Evolutionary conservation across 1,139 yeast genomes (phyloP).

Genomic region (Nematodospora anomalae): DNA sequence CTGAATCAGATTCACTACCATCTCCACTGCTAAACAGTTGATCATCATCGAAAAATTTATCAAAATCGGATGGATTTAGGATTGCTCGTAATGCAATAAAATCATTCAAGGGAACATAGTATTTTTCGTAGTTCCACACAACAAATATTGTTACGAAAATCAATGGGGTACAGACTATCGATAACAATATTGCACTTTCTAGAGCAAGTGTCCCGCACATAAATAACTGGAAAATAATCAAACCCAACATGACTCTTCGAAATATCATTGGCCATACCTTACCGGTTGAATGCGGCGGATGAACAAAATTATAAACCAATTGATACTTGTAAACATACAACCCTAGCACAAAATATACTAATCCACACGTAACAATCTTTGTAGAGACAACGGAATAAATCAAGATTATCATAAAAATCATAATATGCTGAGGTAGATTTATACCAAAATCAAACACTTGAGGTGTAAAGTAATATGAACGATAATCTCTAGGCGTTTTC

Average conservation of each 20-base stretch:
- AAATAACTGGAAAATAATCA: conserved; percentile 59
- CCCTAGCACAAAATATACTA: conserved; percentile 60
- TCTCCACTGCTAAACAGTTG: conserved; percentile 12
- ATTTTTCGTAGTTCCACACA: conserved; percentile 57
- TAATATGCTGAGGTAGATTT: conserved; percentile 63
- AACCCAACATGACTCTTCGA: conserved; percentile 59
- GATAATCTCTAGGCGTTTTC: conserved; percentile 61
- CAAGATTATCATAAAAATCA: conserved; percentile 60
- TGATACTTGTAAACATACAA: conserved; percentile 68
- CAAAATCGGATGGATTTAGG: conserved; percentile 43
- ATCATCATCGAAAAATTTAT: conserved; percentile 43
- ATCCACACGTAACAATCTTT: conserved; percentile 61
- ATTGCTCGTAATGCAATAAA: conserved; percentile 67
- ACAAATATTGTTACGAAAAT: conserved; percentile 50
- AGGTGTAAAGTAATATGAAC: conserved; percentile 63
- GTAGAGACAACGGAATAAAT: conserved; percentile 69
- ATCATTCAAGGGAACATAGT: conserved; percentile 57
- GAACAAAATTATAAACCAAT: conserved; percentile 63
- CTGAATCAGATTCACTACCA: conserved; percentile 7
- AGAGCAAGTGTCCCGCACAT: conserved; percentile 71
- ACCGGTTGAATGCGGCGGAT: conserved; percentile 72
- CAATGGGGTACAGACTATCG: conserved; percentile 53
- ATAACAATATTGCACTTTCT: conserved; percentile 56
- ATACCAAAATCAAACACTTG: conserved; percentile 67
- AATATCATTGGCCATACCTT: conserved; percentile 72